A percentile compares a stretch with the other conserved stretches of the same genome.
Conservation (phyloP, 176 grass and related monocot genomes). For the Saccharum officinarum region DNA sequence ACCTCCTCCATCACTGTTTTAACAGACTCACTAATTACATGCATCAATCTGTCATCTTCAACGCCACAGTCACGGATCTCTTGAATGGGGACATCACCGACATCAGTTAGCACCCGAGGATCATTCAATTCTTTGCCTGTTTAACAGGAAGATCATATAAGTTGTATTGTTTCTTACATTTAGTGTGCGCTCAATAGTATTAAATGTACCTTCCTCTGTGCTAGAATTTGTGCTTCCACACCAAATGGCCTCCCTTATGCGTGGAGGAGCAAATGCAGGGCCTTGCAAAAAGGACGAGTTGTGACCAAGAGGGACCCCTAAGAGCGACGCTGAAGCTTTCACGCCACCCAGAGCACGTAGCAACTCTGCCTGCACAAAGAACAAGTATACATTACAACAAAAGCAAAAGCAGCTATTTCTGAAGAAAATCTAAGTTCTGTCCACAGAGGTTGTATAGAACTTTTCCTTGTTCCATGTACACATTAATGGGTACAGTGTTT, state of each 20-base stretch:
- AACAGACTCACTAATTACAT: slow-evolving; percentile 87
- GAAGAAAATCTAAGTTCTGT: background rate
- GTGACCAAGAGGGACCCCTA: slow-evolving; percentile 93
- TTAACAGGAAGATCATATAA: slow-evolving; percentile 6
- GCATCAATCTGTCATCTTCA: slow-evolving; percentile 89
- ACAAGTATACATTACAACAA: background rate
- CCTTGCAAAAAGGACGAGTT: slow-evolving; percentile 98
- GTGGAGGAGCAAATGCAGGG: slow-evolving; percentile 95
- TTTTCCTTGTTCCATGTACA: background rate
- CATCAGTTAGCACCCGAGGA: slow-evolving; percentile 92
- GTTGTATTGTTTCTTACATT: background rate
- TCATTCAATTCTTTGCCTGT: slow-evolving; percentile 95
- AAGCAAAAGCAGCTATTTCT: background rate
- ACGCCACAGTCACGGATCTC: slow-evolving; percentile 92
- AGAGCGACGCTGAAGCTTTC: slow-evolving; percentile 72
- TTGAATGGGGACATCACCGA: slow-evolving; percentile 96
- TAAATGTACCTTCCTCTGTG: slow-evolving; percentile 75
- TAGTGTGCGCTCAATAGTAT: background rate
- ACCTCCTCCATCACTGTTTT: slow-evolving; percentile 96
- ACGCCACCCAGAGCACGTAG: slow-evolving; percentile 72
- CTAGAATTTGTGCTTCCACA: slow-evolving; percentile 97
- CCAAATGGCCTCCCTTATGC: slow-evolving; percentile 98
- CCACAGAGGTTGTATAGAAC: background rate
- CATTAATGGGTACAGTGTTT: background rate
- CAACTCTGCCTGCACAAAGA: slow-evolving; percentile 61